Evolutionary conservation across 2,329 filamentous ascomycete genomes (phyloP).

Genomic region (Hymenoscyphus albidus): DNA sequence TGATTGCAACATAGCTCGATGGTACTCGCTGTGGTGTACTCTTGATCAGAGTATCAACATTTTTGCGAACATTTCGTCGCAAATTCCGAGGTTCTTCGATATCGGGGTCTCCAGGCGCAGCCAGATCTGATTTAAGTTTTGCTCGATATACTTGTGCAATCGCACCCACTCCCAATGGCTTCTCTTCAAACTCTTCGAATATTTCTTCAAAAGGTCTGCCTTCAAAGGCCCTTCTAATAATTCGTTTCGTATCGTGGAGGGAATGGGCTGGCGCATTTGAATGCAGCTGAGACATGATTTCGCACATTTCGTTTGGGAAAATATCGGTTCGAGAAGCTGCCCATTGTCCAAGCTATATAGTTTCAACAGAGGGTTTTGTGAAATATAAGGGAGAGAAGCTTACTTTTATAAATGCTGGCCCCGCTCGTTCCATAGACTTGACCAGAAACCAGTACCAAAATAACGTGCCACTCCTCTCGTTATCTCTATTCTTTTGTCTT

Average conservation of each 20-base stretch:
- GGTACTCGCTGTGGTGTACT: conserved; percentile 80
- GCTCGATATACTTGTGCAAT: conserved; percentile 98
- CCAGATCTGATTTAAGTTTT: conserved; percentile 77
- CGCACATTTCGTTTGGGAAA: conserved; percentile 89
- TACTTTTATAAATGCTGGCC: conserved; percentile 96
- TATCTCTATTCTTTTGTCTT: conserved; percentile 58
- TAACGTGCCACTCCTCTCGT: conserved; percentile 75
- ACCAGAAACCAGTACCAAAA: conserved; percentile 96
- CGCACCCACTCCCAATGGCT: conserved; percentile 85
- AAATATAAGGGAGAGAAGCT: conserved; percentile 10
- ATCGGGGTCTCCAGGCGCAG: conserved; percentile 57
- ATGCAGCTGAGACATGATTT: conserved; percentile 89
- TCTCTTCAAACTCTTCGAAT: conserved; percentile 91
- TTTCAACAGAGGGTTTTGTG: conserved; percentile 20
- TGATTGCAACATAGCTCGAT: conserved; percentile 89
- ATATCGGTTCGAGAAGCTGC: conserved; percentile 94
- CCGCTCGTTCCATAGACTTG: conserved; percentile 83
- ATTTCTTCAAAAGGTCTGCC: conserved; percentile 81
- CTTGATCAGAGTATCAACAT: conserved; percentile 83
- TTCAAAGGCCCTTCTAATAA: conserved; percentile 76
- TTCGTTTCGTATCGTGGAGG: conserved; percentile 72
- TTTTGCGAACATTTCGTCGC: conserved; percentile 68
- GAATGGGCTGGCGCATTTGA: conserved; percentile 93
- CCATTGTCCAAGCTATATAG: conserved; percentile 82
- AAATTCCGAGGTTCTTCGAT: conserved; percentile 54